Percentiles rank a stretch among this genome's conserved stretches.
These are phyloP conservation scores for Cladosporium sp. DNA, from an alignment of 2,329 filamentous ascomycete genomes.

Conservation along the genomic window DNA sequence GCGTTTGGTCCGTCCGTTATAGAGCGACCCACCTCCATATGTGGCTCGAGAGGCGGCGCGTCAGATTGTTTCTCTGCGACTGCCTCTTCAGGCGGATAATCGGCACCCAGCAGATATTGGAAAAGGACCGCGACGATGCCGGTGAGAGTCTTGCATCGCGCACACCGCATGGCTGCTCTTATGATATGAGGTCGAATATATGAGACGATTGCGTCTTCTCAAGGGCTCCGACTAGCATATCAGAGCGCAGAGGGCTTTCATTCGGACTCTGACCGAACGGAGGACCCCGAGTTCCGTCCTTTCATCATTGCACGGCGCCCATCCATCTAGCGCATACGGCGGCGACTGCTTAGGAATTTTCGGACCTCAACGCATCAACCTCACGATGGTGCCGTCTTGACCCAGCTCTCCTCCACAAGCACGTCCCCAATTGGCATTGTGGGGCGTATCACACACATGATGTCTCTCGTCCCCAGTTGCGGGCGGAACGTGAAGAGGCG, in stretches of 20 bases:
- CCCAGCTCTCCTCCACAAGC: conserved; percentile 10
- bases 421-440: conserved; percentile 7
- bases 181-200: neutral
- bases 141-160: neutral
- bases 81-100: neutral
- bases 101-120: neutral
- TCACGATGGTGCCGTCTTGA: conserved; percentile 6
- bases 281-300: conserved; percentile 2
- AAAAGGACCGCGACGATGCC: neutral
- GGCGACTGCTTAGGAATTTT: conserved; percentile 3
- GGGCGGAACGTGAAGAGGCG: conserved; percentile 9
- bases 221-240: neutral
- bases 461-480: conserved; percentile 8
- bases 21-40: conserved; percentile 8
- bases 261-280: neutral
- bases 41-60: neutral
- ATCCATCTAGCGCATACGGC: conserved; percentile 5
- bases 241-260: neutral
- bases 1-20: conserved; percentile 1
- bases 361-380: conserved; percentile 9
- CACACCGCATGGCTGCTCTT: neutral
- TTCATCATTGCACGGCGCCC: neutral
- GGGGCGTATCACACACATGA: conserved; percentile 6
- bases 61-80: neutral
- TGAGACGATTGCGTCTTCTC: too few relatives aligned